Evolutionary conservation across 2,329 filamentous ascomycete species (phyloP), one percentile per base, ranked within the genome.

Genomic region (Anthostomella pinea): DNA sequence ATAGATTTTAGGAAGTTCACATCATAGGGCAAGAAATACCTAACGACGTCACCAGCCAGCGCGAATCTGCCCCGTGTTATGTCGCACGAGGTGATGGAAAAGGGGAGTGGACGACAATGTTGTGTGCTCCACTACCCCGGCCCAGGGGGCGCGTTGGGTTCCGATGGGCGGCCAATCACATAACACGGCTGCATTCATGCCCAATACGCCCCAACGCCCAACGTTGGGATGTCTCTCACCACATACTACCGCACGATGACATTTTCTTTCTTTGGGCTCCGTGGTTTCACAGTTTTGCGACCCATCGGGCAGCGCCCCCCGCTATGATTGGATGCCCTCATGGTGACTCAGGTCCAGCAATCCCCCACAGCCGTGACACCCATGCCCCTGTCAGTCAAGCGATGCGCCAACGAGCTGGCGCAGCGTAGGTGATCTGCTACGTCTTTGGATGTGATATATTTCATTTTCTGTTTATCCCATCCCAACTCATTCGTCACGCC

Each of bases 301-400:
- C 38, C 49, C 46, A 43, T 49, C 49, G 38, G 52, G 48, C 51
- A 57, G 52, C 54, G 51, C 51, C 50, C 42, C 41, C 19, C 45
- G 34, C 39, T 43, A 21, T 45, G 37, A 59, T 59, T 59, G 53
- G 56, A 43, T 41, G 54, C n/a, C 54, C 56, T 56, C 50, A 46
- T 41, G 45, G 51, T 56, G 54, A 56, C 39, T 59, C 54, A 59
- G 46, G 52, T 48, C 37, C 42, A 54, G 45, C 43, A 49, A 45
- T 40, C 46, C 47, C 40, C 46, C 39, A 46, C 44, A 46, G n/a
- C n/a, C n/a, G n/a, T n/a, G 43, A 45, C 39, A 39, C 39, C 47
- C 44, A 43, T 30, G 47, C 39, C 49, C 41, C 40, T 42, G 49
- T 49, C 45, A 46, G 45, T 43, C 41, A 41, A 43, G 45, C 43